phyloP scores from a whole-genome alignment of 2,329 filamentous ascomycete genomes.

The Alternaria infectoria region DNA sequence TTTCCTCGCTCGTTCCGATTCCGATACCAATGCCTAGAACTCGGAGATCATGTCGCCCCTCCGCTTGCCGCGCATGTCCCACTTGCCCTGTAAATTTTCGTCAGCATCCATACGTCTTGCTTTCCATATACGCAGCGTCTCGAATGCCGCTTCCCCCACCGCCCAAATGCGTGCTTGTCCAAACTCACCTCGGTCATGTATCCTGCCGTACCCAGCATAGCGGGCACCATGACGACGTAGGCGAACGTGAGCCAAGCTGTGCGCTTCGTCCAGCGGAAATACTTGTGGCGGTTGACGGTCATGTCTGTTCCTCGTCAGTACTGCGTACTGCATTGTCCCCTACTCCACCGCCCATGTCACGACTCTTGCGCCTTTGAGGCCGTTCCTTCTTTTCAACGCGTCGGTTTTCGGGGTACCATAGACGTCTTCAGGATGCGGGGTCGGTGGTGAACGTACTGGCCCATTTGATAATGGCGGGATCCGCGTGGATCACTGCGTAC shows the following conservation, averaged over 20 bases:
- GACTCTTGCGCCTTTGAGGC: neutral
- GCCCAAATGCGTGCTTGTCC: neutral
- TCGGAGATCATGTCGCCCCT: constrained; percentile 84
- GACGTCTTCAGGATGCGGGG: constrained; percentile 21
- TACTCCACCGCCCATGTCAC: neutral
- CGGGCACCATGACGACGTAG: constrained; percentile 77
- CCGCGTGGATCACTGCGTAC: constrained; percentile 55
- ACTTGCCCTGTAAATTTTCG: constrained; percentile 72
- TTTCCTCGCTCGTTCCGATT: neutral
- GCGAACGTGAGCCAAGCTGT: constrained; percentile 81
- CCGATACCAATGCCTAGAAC: constrained; percentile 60
- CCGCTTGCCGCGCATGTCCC: constrained; percentile 83
- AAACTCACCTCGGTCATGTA: constrained; percentile 86
- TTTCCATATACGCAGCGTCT: constrained; percentile 1
- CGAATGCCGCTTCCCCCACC: constrained; percentile 10
- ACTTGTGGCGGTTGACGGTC: constrained; percentile 84
- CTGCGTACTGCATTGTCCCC: neutral
- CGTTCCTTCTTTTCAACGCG: neutral
- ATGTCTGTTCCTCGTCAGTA: constrained; percentile 66
- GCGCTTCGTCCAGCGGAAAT: constrained; percentile 90
- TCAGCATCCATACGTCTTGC: neutral
- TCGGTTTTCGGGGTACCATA: neutral
- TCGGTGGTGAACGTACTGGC: constrained; percentile 54
- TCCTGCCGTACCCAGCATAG: constrained; percentile 71
- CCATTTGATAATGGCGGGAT: constrained; percentile 65